These are phyloP conservation scores for Sclerospora graminicola DNA, from an alignment of 352 stramenopile species.

Conservation along the genomic window DNA sequence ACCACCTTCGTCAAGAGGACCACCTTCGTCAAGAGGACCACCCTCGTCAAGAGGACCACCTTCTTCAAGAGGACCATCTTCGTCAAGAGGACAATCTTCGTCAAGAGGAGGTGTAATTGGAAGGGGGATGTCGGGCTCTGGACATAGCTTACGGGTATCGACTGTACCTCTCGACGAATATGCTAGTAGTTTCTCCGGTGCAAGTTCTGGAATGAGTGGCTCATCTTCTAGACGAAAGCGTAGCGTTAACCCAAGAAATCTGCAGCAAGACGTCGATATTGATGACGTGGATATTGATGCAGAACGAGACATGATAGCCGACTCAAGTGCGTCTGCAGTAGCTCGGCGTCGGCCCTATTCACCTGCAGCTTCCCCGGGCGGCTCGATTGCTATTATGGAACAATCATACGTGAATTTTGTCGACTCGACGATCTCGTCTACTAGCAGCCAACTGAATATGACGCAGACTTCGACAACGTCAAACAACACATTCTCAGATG, in stretches of 20 bases:
- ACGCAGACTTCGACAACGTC: conserved; percentile 5
- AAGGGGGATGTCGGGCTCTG: conserved; percentile 11
- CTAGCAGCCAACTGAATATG: conserved; percentile 9
- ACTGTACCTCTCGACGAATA: conserved; percentile 21
- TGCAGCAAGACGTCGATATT: conserved; percentile 26
- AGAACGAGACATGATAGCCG: conserved; percentile 12
- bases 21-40: conserved; percentile 12
- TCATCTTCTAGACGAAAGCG: conserved; percentile 19
- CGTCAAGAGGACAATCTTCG: conserved; percentile 12
- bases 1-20: conserved; percentile 9
- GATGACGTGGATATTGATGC: conserved; percentile 21
- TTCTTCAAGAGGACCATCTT: too few species aligned
- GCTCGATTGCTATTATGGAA: conserved; percentile 15
- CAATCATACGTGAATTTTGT: conserved; percentile 36
- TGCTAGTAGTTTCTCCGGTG: conserved; percentile 13
- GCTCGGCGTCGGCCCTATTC: conserved; percentile 1
- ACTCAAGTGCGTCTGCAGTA: conserved; percentile 1
- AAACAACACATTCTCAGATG: conserved; percentile 21
- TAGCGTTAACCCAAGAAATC: conserved; percentile 27
- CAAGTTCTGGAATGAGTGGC: conserved; percentile 7
- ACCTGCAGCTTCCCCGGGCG: conserved; percentile 9
- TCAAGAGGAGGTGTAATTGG: conserved; percentile 8
- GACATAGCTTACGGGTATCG: conserved; percentile 10
- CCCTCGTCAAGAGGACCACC: conserved; percentile 4
- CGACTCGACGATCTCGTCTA: conserved; percentile 21